Conservation (phyloP, 2,329 filamentous ascomycete species). For the Myotisia sp. region DNA sequence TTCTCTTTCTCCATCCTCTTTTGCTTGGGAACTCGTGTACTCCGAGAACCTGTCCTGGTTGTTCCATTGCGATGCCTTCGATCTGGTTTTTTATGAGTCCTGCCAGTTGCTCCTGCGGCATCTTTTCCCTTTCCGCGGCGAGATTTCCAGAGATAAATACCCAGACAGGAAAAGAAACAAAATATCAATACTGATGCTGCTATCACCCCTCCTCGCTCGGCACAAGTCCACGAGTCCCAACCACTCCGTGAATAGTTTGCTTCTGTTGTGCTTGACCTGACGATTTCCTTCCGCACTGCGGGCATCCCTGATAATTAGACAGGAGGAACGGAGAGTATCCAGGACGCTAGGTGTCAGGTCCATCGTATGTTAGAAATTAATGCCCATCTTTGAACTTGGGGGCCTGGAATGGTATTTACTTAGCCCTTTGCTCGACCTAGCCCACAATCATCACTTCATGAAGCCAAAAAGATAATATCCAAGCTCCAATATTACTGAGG, state of each 20-base stretch:
- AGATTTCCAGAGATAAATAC: conserved; percentile 8
- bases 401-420: background rate
- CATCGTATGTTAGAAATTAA: background rate
- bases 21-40: too few species aligned
- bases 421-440: background rate
- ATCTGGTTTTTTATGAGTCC: too few species aligned
- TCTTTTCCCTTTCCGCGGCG: background rate
- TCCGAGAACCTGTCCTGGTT: too few species aligned
- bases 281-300: background rate
- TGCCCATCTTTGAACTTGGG: background rate
- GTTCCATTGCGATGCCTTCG: too few species aligned
- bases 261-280: background rate
- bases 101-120: too few species aligned
- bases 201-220: conserved; percentile 18
- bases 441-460: too few species aligned
- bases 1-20: too few species aligned
- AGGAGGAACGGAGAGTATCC: background rate
- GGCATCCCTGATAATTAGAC: background rate
- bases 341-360: background rate
- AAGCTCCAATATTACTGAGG: too few species aligned
- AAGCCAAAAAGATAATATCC: too few species aligned
- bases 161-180: conserved; percentile 14
- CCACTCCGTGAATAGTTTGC: conserved; percentile 5
- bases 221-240: conserved; percentile 17
- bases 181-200: conserved; percentile 16